A percentile compares a stretch with the other conserved stretches of the same genome.
Evolutionary conservation across 2,329 filamentous ascomycete genomes (phyloP).

Genomic region (Chrysoporthe austroafricana): DNA sequence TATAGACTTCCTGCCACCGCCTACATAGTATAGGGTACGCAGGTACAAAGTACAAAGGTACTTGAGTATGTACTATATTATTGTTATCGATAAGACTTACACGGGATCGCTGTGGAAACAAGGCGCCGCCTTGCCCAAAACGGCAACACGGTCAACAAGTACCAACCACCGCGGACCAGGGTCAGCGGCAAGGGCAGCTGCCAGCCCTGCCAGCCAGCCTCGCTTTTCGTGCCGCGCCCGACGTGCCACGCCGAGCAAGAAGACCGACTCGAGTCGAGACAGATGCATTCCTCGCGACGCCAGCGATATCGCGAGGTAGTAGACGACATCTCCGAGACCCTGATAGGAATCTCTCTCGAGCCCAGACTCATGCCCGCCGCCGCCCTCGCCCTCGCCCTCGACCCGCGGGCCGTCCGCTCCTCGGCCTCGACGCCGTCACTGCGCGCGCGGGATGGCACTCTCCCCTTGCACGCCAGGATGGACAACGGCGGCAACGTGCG

Average conservation of each 20-base stretch:
- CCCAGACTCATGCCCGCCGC: conserved; percentile 51
- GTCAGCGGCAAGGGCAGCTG: not conserved
- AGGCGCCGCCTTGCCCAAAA: conserved; percentile 3
- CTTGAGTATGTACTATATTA: too few relatives aligned
- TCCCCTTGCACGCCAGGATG: conserved; percentile 60
- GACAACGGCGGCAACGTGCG: conserved; percentile 75
- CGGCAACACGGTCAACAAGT: conserved; percentile 4
- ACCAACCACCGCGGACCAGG: conserved; percentile 6
- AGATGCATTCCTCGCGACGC: conserved; percentile 36
- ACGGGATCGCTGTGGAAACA: conserved; percentile 13
- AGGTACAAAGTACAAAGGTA: too few relatives aligned
- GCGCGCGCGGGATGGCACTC: conserved; percentile 71
- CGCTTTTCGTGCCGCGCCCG: too few relatives aligned
- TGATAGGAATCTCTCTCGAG: conserved; percentile 46
- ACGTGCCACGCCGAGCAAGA: not conserved
- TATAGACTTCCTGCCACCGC: too few relatives aligned
- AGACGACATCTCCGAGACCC: conserved; percentile 37
- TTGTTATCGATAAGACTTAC: not conserved
- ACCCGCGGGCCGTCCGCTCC: conserved; percentile 55
- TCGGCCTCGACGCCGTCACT: conserved; percentile 80
- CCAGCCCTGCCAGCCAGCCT: conserved; percentile 8
- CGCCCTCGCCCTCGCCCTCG: conserved; percentile 42
- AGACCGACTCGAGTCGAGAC: not conserved
- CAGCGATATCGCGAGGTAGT: conserved; percentile 34
- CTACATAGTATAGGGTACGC: too few relatives aligned